Conservation (phyloP, 2,329 filamentous ascomycete genomes). For the Pseudocercospora cruenta region DNA sequence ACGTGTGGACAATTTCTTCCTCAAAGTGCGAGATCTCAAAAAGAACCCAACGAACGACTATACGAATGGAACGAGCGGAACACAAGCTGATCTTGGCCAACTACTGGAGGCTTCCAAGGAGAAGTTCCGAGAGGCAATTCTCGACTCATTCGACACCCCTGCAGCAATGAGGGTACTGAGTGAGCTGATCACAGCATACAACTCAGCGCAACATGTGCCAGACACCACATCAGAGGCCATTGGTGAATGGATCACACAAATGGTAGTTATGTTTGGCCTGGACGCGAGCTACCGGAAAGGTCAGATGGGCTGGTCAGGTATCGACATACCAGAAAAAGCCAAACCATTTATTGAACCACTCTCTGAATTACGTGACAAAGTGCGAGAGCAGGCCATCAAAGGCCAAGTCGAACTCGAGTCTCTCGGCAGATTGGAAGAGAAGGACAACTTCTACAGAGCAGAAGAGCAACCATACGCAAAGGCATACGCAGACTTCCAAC, state of each 20-base stretch:
- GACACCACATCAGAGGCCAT: conserved; percentile 56
- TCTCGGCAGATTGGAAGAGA: conserved; percentile 32
- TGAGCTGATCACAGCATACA: conserved; percentile 77
- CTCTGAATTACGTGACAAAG: conserved; percentile 59
- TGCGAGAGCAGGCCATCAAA: conserved; percentile 59
- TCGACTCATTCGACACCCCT: conserved; percentile 87
- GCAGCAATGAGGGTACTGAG: conserved; percentile 76
- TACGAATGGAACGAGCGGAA: conserved; percentile 36
- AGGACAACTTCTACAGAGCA: conserved; percentile 30
- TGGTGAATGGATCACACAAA: conserved; percentile 79
- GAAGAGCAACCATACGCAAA: conserved; percentile 50
- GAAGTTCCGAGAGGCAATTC: conserved; percentile 67
- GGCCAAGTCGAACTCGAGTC: conserved; percentile 46
- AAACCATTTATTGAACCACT: conserved; percentile 65
- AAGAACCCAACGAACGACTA: conserved; percentile 21
- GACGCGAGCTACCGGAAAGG: conserved; percentile 57
- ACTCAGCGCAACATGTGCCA: conserved; percentile 57
- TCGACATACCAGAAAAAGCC: conserved; percentile 63
- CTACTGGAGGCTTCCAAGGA: conserved; percentile 59
- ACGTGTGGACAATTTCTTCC: conserved; percentile 72
- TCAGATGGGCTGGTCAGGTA: conserved; percentile 66
- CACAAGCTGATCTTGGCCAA: conserved; percentile 43
- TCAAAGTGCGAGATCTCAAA: conserved; percentile 59
- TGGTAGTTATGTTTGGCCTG: conserved; percentile 83
- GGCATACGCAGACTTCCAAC: conserved; percentile 58